phyloP scores from a whole-genome alignment of 805 yeast species.

The Candida peoriensis region DNA sequence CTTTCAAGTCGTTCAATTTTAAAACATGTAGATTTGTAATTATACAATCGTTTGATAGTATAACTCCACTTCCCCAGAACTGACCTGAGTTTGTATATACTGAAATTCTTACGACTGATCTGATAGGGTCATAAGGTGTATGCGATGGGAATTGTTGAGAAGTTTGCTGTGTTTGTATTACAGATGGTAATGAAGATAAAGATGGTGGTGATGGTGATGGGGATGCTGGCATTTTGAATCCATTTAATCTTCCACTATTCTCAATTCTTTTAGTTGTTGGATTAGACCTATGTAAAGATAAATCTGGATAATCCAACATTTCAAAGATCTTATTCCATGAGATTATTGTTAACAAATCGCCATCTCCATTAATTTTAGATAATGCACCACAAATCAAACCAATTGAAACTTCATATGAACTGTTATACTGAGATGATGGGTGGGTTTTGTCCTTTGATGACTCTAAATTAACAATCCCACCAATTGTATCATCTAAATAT shows the following conservation, averaged over 20 bases:
- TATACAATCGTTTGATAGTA: constrained; percentile 12
- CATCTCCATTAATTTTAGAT: constrained; percentile 24
- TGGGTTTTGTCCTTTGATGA: background rate
- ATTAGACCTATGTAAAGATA: background rate
- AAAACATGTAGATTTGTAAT: constrained; percentile 25
- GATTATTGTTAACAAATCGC: constrained; percentile 19
- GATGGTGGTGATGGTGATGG: too few species aligned
- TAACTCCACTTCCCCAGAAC: constrained; percentile 28
- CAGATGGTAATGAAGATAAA: too few species aligned
- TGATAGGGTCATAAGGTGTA: constrained; percentile 9
- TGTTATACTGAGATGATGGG: too few species aligned
- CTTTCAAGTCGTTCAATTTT: constrained; percentile 9
- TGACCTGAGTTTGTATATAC: constrained; percentile 13
- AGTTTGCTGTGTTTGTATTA: too few species aligned
- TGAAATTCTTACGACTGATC: constrained; percentile 21
- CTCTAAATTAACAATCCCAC: constrained; percentile 18
- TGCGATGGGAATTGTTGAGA: too few species aligned
- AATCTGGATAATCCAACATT: constrained; percentile 7
- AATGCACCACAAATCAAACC: constrained; percentile 22
- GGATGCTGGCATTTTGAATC: background rate
- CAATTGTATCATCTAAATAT: constrained; percentile 24
- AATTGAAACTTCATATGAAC: constrained; percentile 8
- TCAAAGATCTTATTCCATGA: constrained; percentile 22
- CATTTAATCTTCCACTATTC: background rate
- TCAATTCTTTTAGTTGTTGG: background rate